phyloP scores from a whole-genome alignment of 768 basidiomycete species.

The Serendipita sp. region DNA sequence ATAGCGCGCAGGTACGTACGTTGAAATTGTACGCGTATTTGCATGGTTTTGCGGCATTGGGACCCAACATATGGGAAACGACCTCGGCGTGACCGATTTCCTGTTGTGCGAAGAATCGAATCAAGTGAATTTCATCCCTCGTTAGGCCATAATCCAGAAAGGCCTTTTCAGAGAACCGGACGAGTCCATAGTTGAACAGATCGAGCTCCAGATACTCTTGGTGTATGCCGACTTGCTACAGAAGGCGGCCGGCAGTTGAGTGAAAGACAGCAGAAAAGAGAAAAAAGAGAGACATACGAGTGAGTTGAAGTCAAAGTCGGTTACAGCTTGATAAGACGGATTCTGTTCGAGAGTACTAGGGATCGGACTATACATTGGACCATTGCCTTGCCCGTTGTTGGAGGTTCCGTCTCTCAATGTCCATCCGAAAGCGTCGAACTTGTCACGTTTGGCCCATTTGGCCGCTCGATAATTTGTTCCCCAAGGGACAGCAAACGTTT shows the following conservation, averaged over 20 bases:
- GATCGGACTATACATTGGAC: background rate
- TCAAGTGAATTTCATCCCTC: conserved; percentile 21
- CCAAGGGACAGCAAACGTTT: no score
- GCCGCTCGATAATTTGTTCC: no score
- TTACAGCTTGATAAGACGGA: background rate
- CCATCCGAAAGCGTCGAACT: background rate
- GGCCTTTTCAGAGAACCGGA: conserved; percentile 35
- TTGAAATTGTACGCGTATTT: conserved; percentile 32
- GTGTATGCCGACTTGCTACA: conserved; percentile 29
- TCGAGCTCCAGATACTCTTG: conserved; percentile 51
- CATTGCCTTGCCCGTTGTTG: background rate
- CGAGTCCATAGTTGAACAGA: conserved; percentile 40
- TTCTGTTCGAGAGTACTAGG: background rate
- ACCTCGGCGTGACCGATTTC: conserved; percentile 46
- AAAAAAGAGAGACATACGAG: background rate
- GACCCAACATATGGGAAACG: conserved; percentile 34
- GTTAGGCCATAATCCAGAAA: conserved; percentile 37
- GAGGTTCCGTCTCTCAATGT: background rate
- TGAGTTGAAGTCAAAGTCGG: background rate
- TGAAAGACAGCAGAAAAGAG: background rate
- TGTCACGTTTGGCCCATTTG: background rate
- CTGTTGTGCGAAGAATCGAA: conserved; percentile 48
- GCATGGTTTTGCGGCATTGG: conserved; percentile 34
- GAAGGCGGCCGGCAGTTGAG: background rate
- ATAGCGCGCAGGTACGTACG: background rate